Base-by-base conservation (phyloP, 2,329 filamentous ascomycete genomes). In the Elsinoe perseae region DNA sequence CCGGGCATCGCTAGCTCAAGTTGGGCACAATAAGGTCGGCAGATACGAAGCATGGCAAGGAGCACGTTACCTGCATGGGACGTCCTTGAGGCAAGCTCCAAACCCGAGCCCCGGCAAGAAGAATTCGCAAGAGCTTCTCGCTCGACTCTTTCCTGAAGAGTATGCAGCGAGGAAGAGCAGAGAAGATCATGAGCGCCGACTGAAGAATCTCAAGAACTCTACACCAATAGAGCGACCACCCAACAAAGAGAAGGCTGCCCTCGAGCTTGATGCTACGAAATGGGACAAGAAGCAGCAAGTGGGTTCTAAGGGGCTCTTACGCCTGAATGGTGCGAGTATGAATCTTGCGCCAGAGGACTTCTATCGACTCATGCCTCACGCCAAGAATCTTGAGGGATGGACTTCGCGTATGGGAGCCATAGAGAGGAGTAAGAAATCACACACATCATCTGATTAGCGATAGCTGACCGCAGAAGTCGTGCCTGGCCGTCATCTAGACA, bases 281-380 rank as follows among this genome's bases (percentile, higher is more conserved):
- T 23, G 64, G 55, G 58, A 66, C 40, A 58, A 55, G 52, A 61
- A 63, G 20, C 56, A 63, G n/a, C 60, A 64, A 52, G 62, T 60
- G 56, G 62, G 28, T 61, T 63, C 36, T 64, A 72, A 57, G 57
- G 66, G 70, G 1, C 68, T 73, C 63, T 74, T 91, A 38, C 73
- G 84, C 40, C 70, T 90, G 34, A 74, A 74, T 18, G 78, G 80
- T 36, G 77, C 81, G 5, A 81, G 80, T 63, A 77, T 76, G 57
- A 77, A 79, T 18, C 75, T 91, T 42, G 74, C 75, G 18, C 80
- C 84, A 62, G 80, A 78, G 61, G 87, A 92, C 71, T 91, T 92
- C 69, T 77, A 81, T 60, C 83, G 86, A 56, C 70, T 90, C 16
- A 77, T 82, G 4, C 78, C 79, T 1, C 80, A 77, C 63, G 81